A percentile compares a stretch with the other conserved stretches of the same genome.
Conservation (phyloP, 2,329 filamentous ascomycete genomes). For the Colletotrichum sp. region DNA sequence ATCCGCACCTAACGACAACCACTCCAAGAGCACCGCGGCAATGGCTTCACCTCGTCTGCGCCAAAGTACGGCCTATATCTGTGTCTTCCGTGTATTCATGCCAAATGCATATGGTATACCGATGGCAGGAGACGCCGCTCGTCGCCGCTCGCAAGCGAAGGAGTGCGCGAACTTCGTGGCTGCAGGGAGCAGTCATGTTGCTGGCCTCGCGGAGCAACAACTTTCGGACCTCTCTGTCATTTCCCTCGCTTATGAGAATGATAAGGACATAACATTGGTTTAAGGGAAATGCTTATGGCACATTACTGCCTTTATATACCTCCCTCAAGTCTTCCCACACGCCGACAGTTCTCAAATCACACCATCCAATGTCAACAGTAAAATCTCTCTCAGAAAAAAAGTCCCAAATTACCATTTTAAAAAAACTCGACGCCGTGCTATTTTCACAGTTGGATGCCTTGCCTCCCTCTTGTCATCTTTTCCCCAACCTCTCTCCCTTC, state of each 20-base stretch:
- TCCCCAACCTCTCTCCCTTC: no score
- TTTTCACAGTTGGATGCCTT: background rate
- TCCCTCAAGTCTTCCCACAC: no score
- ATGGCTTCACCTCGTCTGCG: background rate
- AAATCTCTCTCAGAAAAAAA: background rate
- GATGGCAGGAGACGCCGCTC: fast-evolving
- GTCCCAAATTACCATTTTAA: constrained; percentile 4
- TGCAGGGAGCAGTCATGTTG: background rate
- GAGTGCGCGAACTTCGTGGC: background rate
- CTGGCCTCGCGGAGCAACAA: background rate
- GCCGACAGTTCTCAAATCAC: background rate
- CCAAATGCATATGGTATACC: fast-evolving
- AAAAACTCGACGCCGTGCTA: background rate
- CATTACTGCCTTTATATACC: background rate
- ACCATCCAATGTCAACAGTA: background rate
- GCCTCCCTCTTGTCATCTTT: background rate
- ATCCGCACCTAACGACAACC: no score
- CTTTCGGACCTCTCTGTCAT: fast-evolving
- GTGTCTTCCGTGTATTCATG: no score
- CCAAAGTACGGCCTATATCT: no score
- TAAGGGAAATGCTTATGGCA: no score
- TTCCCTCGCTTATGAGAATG: no score
- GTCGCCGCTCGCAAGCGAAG: background rate
- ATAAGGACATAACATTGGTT: fast-evolving
- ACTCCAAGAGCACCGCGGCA: no score